phyloP scores from a whole-genome alignment of 257 asterid genomes.

The Solanum appendiculatum region DNA sequence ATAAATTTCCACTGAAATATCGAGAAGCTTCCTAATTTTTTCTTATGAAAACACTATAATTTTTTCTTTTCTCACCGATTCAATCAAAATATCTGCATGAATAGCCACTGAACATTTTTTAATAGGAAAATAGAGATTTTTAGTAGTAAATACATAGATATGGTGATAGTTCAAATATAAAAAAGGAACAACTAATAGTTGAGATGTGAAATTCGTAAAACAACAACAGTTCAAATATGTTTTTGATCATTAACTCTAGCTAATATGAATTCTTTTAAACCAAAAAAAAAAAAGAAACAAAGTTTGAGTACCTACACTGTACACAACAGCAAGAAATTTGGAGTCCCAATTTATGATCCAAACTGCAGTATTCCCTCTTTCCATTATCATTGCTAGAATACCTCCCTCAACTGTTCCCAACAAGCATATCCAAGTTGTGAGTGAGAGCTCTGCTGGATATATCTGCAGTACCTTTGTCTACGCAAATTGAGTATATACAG shows the following conservation, averaged over 20 bases:
- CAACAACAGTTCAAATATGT: not conserved
- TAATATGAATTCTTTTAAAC: not conserved
- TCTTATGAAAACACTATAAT: rapidly evolving
- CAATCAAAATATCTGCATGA: not conserved
- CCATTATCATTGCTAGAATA: conserved; percentile 55
- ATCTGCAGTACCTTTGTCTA: conserved; percentile 13
- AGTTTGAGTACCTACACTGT: conserved; percentile 63
- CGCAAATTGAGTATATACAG: not conserved
- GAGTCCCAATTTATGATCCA: conserved; percentile 81
- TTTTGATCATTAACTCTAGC: not conserved
- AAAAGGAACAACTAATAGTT: not conserved
- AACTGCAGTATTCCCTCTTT: conserved; percentile 49
- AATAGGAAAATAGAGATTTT: not conserved
- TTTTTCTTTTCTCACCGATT: not conserved
- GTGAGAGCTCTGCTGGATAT: conserved; percentile 73
- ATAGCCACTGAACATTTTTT: not conserved
- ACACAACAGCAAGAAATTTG: conserved; percentile 63
- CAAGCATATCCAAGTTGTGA: conserved; percentile 85
- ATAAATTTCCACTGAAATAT: not conserved
- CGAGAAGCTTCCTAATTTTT: not conserved
- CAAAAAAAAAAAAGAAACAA: not conserved
- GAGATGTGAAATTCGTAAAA: not conserved
- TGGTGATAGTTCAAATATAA: not conserved
- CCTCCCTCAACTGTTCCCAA: conserved; percentile 66
- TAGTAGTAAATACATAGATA: not conserved